Evolutionary conservation across 2,329 filamentous ascomycete species (phyloP).

Genomic region (Ophiostoma tasmaniense): DNA sequence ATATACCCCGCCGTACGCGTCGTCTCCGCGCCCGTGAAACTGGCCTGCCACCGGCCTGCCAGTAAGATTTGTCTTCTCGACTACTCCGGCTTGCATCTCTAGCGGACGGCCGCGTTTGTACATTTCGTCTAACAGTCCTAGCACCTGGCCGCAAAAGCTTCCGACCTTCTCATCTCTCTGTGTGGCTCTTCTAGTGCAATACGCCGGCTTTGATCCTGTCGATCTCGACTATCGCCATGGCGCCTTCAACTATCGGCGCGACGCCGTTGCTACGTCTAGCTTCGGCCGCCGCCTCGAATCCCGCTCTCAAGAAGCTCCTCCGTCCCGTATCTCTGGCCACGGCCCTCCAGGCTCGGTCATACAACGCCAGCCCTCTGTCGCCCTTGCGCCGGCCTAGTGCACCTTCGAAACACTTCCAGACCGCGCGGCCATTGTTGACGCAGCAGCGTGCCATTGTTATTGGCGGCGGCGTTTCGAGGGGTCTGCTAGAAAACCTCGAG

Average conservation of each 20-base stretch:
- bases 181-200: background rate
- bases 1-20: background rate
- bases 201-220: background rate
- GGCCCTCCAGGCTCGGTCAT: conserved; percentile 13
- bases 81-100: background rate
- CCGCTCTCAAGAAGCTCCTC: conserved; percentile 11
- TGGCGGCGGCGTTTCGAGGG: conserved; percentile 44
- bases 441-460: conserved; percentile 20
- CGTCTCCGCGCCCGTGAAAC: background rate
- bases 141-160: background rate
- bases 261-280: background rate
- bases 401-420: conserved; percentile 14
- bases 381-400: conserved; percentile 2
- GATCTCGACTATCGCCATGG: background rate
- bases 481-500: conserved; percentile 74
- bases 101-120: background rate
- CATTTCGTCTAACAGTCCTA: background rate
- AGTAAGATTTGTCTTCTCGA: conserved; percentile 12
- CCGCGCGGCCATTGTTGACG: conserved; percentile 9
- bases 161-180: background rate
- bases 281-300: background rate
- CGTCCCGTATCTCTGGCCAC: background rate
- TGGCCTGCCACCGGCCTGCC: conserved; percentile 17
- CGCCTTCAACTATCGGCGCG: background rate
- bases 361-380: conserved; percentile 10